These are phyloP conservation scores for Draba incana DNA, from an alignment of 345 rosid species.

Conservation along the genomic window DNA sequence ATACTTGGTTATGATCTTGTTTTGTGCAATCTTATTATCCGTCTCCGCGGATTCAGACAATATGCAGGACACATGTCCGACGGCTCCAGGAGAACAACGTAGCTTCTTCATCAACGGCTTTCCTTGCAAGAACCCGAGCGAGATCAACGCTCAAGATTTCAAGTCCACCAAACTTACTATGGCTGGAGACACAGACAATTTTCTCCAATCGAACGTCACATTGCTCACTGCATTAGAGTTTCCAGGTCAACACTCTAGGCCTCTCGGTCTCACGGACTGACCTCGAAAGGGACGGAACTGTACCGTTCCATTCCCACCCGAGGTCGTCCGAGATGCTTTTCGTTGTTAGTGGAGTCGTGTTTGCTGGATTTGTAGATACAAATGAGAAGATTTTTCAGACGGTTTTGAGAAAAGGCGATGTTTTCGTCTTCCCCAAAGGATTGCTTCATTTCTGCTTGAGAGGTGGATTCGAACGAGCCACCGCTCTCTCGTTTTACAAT, in stretches of 20 bases:
- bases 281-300: conserved; percentile 59
- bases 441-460: conserved; percentile 67
- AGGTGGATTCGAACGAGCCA: conserved; percentile 57
- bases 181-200: conserved; percentile 67
- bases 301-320: conserved; percentile 74
- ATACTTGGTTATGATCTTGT: conserved; percentile 30
- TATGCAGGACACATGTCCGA: conserved; percentile 73
- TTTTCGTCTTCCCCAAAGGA: conserved; percentile 71
- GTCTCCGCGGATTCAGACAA: conserved; percentile 50
- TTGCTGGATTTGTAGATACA: conserved; percentile 78
- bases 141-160: conserved; percentile 64
- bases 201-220: conserved; percentile 46
- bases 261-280: conserved; percentile 76
- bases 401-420: conserved; percentile 58
- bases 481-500: conserved; percentile 58
- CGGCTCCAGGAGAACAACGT: conserved; percentile 40
- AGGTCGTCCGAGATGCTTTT: conserved; percentile 72
- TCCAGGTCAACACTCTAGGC: conserved; percentile 87
- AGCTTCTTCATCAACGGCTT: conserved; percentile 67
- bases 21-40: conserved; percentile 33
- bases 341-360: conserved; percentile 56
- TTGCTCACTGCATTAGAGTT: conserved; percentile 63
- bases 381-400: conserved; percentile 52
- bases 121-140: conserved; percentile 67
- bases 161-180: conserved; percentile 52